Percentiles rank a stretch among this genome's conserved stretches.
These are phyloP conservation scores for Baorangia bicolor DNA, from an alignment of 768 basidiomycete genomes.

Conservation along the genomic window DNA sequence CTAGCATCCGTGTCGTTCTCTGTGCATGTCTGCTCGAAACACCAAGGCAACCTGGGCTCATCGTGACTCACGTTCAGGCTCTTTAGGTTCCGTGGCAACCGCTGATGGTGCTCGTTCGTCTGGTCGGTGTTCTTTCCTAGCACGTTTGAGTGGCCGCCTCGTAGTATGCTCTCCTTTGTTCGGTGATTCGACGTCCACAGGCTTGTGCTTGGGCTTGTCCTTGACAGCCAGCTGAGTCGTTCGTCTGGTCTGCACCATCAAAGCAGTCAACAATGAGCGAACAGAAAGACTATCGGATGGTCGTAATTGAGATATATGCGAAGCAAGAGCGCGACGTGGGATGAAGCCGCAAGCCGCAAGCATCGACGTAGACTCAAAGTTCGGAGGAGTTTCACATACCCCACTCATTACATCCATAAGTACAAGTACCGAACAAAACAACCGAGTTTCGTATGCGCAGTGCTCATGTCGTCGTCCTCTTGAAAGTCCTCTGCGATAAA, in stretches of 20 bases:
- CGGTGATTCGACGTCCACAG: not conserved
- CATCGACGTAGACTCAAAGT: not conserved
- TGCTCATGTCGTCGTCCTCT: no score
- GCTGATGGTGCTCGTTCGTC: not conserved
- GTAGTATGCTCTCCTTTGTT: not conserved
- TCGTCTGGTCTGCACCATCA: constrained; percentile 29
- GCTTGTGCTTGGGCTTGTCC: not conserved
- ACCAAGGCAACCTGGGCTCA: not conserved
- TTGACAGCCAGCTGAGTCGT: constrained; percentile 2
- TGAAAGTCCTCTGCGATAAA: no score
- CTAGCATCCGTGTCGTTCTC: not conserved
- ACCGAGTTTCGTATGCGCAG: no score
- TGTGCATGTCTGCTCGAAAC: not conserved
- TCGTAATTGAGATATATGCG: not conserved
- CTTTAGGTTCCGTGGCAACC: not conserved
- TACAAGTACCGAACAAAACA: no score
- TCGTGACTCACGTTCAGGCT: constrained; percentile 11
- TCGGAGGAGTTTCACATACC: no score
- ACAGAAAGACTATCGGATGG: not conserved
- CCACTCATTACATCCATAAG: no score
- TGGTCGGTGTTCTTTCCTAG: constrained; percentile 1
- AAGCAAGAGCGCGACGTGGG: not conserved
- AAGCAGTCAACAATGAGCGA: not conserved
- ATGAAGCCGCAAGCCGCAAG: not conserved
- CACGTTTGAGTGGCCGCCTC: constrained; percentile 17